A percentile compares a stretch with the other conserved stretches of the same genome.
Conservation (phyloP, 345 rosid species). For the Murraya koenigii region DNA sequence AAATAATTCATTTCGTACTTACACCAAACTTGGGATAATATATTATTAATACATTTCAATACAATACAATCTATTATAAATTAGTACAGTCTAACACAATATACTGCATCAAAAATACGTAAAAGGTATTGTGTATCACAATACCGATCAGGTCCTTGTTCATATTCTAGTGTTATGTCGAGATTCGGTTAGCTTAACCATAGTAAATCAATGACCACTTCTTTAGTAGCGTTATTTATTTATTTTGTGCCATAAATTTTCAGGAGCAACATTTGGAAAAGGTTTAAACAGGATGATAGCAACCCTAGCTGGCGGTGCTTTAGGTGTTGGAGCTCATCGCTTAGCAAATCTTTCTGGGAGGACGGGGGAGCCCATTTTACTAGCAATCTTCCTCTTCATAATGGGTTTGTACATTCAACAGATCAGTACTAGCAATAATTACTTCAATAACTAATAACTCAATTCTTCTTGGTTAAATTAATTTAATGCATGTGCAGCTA, state of each 20-base stretch:
- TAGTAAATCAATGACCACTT: neutral
- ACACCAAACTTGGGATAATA: too few species aligned
- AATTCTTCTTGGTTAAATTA: neutral
- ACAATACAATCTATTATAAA: too few species aligned
- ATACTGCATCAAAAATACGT: too few species aligned
- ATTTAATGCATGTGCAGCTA: slow-evolving; percentile 24
- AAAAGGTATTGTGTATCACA: too few species aligned
- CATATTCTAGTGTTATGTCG: too few species aligned
- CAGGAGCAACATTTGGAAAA: slow-evolving; percentile 41
- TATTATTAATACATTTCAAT: too few species aligned
- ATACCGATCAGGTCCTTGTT: too few species aligned
- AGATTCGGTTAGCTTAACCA: too few species aligned
- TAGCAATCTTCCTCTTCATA: slow-evolving; percentile 29
- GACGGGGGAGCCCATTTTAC: slow-evolving; percentile 20
- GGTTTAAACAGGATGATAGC: slow-evolving; percentile 41
- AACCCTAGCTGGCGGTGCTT: slow-evolving; percentile 29
- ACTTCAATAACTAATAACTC: neutral
- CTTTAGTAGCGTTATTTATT: too few species aligned
- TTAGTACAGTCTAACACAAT: too few species aligned
- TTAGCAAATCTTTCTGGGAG: slow-evolving; percentile 26
- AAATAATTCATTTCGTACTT: too few species aligned
- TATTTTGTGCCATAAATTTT: neutral
- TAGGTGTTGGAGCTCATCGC: slow-evolving; percentile 36
- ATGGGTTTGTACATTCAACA: slow-evolving; percentile 1
- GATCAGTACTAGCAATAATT: neutral